Base-by-base conservation (phyloP, 2,329 filamentous ascomycete species). In the Aaosphaeria pasadenensis region DNA sequence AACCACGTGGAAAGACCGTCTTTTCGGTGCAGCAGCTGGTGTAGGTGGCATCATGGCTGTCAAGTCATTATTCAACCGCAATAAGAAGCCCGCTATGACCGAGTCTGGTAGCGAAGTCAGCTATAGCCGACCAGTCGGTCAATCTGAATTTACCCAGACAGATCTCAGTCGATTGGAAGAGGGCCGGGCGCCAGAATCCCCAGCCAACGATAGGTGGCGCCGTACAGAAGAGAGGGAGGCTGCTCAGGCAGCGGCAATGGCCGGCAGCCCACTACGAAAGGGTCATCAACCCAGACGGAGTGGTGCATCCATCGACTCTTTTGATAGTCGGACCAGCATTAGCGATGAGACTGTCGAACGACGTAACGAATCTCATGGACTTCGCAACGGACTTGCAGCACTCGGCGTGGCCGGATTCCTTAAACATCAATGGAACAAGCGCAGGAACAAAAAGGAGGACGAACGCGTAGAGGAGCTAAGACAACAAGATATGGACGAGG, bases 21-120 rank as follows among this genome's bases (percentile, higher is more conserved):
- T 79, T 4, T 52, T 78, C 6, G 74, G 73, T 24, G 75, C 69
- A 51, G 73, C 69, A 11, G 75, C 71, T 32, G 74, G 60, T 7
- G 58, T 59, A 30, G 71, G 69, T 28, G 67, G 73, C 7, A 62
- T 76, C n/a, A 73, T 72, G 32, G 66, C 63, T 4, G 41, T 69
- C 30, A 70, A 63, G 67, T 87, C 81, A 53, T 84, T 82, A 9
- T 89, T 85, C 40, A 76, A 78, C 46, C 69, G 73, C 40, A 75
- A 76, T 40, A 75, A 76, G 29, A 67, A 62, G 47, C 60, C 54
- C 30, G 49, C 63, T 17, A 55, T 56, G 62, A 72, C 66, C 5
- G 78, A 83, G 52, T 74, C 78, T 35, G 76, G 78, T 47, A 75
- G 77, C 31, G 77, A 79, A 44, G 74, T 77, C 7, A 76, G 76